Evolutionary conservation across 352 stramenopile genomes (phyloP), one percentile per base, ranked within the genome.

Genomic region (Phytophthora tentaculata): DNA sequence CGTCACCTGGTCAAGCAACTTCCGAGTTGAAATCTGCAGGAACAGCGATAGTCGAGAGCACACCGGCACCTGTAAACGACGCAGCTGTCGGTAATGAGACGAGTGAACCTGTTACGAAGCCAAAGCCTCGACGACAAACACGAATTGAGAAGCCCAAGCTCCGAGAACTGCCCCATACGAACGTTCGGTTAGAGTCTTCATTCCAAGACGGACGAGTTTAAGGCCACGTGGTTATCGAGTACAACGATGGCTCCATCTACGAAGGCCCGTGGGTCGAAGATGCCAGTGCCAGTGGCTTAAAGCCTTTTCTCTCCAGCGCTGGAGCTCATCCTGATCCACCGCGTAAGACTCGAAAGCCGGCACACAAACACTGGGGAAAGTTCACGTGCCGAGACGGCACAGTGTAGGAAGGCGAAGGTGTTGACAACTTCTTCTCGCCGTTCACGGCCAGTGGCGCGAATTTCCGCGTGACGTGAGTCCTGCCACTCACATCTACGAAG

Each of bases 361-460:
- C 56, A 0, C 29, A 55, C 8, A 77, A 68, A 16, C 85, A 92
- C 61, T 95, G 83, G 81, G 87, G 87, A 9, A 91, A 90, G 54
- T 92, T 95, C 64, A 90, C 74, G 10, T 89, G 74, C 41, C 78
- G 67, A 2, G 87, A 95, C 51, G 87, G 85, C 43, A 89, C 79
- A 0, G 53, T 92, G 22, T 95, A 85, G 85, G 77, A 92, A 61
- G 87, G 87, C 14, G 83, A 91, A 22, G 61, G 81, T 5, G 87
- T 95, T 3, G 85, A 94, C 68, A 95, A 94, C 65, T 92, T 89
- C 61, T 95, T 95, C 59, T 91, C 82, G 5, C 87, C 87, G 0
- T 87, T 89, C 48, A 90, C 77, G 0, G 87, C 85, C 1, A 91
- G 73, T 2, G 82, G 87, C 2, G 66, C 73, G 12, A 56, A 77